Conservation (phyloP, 352 stramenopile genomes). For the Pythium aquatile region DNA sequence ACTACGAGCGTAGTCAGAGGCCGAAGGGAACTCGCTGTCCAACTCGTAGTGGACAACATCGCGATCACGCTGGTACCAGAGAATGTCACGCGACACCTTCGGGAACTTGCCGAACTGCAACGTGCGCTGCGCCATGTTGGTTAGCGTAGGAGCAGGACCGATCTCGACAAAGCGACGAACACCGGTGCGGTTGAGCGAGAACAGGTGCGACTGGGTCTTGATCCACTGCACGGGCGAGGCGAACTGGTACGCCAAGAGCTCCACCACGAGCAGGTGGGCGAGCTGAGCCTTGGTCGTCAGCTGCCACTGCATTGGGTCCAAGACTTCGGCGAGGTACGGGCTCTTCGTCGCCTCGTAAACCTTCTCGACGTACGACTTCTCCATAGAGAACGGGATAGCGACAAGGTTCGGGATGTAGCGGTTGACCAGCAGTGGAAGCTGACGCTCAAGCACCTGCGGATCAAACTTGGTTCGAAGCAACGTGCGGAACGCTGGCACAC, state of each 20-base stretch:
- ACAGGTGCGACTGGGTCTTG: conserved; percentile 79
- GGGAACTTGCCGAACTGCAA: conserved; percentile 69
- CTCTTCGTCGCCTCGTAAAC: conserved; percentile 74
- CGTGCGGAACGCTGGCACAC: conserved; percentile 76
- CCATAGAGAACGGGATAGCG: conserved; percentile 73
- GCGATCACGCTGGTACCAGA: conserved; percentile 85
- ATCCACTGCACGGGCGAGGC: conserved; percentile 90
- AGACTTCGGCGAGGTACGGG: conserved; percentile 58
- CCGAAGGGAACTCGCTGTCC: conserved; percentile 60
- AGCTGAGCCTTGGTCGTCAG: conserved; percentile 65
- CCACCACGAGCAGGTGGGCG: conserved; percentile 73
- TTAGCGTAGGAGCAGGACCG: conserved; percentile 74
- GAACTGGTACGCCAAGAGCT: conserved; percentile 89
- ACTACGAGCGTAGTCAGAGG: conserved; percentile 56
- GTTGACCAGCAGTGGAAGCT: conserved; percentile 66
- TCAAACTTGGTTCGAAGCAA: conserved; percentile 75
- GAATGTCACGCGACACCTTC: conserved; percentile 52
- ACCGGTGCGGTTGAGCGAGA: conserved; percentile 46
- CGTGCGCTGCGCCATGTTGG: conserved; percentile 82
- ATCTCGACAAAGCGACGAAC: conserved; percentile 84
- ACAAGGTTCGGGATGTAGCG: conserved; percentile 89
- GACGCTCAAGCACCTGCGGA: conserved; percentile 56
- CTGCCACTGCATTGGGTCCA: conserved; percentile 73
- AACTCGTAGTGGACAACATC: conserved; percentile 80
- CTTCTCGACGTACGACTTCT: conserved; percentile 73